Base-by-base conservation (phyloP, 139 green algal genomes). In the Limnomonas spitsbergensis region DNA sequence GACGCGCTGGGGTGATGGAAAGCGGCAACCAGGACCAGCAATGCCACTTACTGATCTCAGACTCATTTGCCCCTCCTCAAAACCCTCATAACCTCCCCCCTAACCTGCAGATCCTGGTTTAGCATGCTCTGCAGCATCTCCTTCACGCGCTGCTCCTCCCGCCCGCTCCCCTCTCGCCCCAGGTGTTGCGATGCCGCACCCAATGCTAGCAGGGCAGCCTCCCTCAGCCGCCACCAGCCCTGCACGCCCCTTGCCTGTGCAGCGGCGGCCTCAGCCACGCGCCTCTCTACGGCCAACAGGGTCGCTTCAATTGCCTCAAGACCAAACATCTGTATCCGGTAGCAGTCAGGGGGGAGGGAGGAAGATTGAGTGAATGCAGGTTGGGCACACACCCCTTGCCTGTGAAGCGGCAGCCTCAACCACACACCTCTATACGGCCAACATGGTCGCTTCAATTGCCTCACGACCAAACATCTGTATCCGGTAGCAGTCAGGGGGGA, bases 141-240 rank as follows among this genome's bases (percentile, higher is more conserved):
- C 52, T 20, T 69, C 2, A 37, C 38, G 7, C 32, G 34, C 42
- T 36, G 38, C 27, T 3, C 73, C 34, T 47, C 52, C 38, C 31
- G 75, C 38, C 81, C 82, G 78, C 39, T 82, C n/a, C n/a, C n/a
- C n/a, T n/a, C n/a, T n/a, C n/a, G n/a, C n/a, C n/a, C 32, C 20
- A 93, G 27, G 1, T 75, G 40, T 26, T 92, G 82, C 7, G 78
- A 78, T 2, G 86, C 77, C 0, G 75, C 66, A 20, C 91, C 93
- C 36, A 94, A 66, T 0, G 90, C 92, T n/a, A 93, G 79, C 77
- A 97, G 82, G 0, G 86, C 82, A 1, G 92, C 93, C 54, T 97
- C 93, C 1, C 91, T 83, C 72, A 91, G 39, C 53, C 81, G 73
- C 93, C 93, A 97, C 90, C 92, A 97, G 26, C 29, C 71, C n/a